These are phyloP conservation scores for Hyphodiscus hymeniophilus DNA, from an alignment of 495 filamentous ascomycete species.

Conservation along the genomic window DNA sequence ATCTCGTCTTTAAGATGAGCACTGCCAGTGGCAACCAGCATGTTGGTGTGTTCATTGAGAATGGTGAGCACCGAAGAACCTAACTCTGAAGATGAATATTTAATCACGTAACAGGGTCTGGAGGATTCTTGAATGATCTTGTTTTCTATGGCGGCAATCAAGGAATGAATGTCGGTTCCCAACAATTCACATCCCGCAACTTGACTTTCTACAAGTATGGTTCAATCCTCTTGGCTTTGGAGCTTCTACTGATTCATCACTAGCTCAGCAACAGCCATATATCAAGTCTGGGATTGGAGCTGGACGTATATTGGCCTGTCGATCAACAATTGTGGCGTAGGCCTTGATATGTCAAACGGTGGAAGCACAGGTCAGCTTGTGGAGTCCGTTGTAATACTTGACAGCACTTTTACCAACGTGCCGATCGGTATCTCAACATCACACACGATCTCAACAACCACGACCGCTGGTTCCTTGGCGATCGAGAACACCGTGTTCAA, in stretches of 20 bases:
- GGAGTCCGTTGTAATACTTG: slow-evolving; percentile 56
- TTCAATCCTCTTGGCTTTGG: slow-evolving; percentile 38
- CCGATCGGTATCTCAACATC: slow-evolving; percentile 28
- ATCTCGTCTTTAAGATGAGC: slow-evolving; percentile 67
- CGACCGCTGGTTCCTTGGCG: slow-evolving; percentile 42
- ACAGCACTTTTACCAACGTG: slow-evolving; percentile 48
- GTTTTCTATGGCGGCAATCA: slow-evolving; percentile 65
- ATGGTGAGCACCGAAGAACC: slow-evolving; percentile 40
- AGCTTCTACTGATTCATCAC: slow-evolving; percentile 25
- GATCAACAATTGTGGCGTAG: slow-evolving; percentile 55
- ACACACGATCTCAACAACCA: slow-evolving; percentile 39
- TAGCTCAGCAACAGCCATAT: slow-evolving; percentile 47
- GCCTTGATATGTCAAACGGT: slow-evolving; percentile 51
- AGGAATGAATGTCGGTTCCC: slow-evolving; percentile 61
- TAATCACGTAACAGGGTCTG: slow-evolving; percentile 43
- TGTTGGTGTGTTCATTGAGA: slow-evolving; percentile 68
- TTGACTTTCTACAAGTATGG: slow-evolving; percentile 48
- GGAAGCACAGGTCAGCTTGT: slow-evolving; percentile 37
- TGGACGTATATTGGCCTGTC: slow-evolving; percentile 39
- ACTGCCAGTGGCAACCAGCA: slow-evolving; percentile 41
- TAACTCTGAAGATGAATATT: too few relatives aligned
- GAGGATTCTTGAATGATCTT: slow-evolving; percentile 57
- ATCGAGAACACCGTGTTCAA: slow-evolving; percentile 61
- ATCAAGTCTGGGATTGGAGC: slow-evolving; percentile 45
- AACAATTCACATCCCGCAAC: slow-evolving; percentile 77